Conservation (phyloP, 2,329 filamentous ascomycete species). For the Bisporella sp. region DNA sequence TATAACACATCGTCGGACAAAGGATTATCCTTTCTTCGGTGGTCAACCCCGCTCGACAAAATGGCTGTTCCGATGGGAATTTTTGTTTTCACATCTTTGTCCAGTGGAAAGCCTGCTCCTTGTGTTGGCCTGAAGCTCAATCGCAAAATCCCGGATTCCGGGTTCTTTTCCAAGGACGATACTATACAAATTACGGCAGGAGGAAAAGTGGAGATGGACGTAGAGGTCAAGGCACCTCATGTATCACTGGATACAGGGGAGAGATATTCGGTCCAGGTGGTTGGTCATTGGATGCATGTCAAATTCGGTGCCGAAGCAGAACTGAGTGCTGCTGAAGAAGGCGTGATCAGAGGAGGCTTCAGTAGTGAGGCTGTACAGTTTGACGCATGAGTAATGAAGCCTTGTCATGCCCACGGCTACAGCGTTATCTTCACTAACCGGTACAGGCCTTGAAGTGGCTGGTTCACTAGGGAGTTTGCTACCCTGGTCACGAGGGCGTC, state of each 20-base stretch:
- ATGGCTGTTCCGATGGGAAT: slow-evolving; percentile 24
- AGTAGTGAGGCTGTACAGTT: slow-evolving; percentile 1
- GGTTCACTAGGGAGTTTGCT: too few species aligned
- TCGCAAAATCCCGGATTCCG: slow-evolving; percentile 26
- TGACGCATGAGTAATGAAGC: not conserved
- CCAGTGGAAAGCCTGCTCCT: slow-evolving; percentile 6
- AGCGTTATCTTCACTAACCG: too few species aligned
- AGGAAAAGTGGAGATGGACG: slow-evolving; percentile 14
- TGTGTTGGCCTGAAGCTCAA: slow-evolving; percentile 16
- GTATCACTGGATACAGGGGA: slow-evolving; percentile 24
- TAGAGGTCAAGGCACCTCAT: slow-evolving; percentile 22
- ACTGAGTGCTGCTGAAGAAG: not conserved
- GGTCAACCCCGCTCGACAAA: slow-evolving; percentile 31
- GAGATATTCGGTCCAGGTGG: slow-evolving; percentile 27
- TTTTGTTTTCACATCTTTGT: slow-evolving; percentile 25
- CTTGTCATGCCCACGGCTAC: too few species aligned
- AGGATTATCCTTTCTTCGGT: slow-evolving; percentile 29
- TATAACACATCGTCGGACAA: slow-evolving; percentile 21
- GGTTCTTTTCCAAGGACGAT: slow-evolving; percentile 17
- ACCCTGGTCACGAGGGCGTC: too few species aligned
- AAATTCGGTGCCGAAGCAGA: not conserved
- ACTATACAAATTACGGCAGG: slow-evolving; percentile 26
- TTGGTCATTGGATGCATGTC: slow-evolving; percentile 28
- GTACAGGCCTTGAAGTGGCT: too few species aligned
- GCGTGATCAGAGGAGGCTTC: slow-evolving; percentile 3